Conservation (phyloP, 176 grass and related monocot genomes). For the Ampelocalamus luodianensis region DNA sequence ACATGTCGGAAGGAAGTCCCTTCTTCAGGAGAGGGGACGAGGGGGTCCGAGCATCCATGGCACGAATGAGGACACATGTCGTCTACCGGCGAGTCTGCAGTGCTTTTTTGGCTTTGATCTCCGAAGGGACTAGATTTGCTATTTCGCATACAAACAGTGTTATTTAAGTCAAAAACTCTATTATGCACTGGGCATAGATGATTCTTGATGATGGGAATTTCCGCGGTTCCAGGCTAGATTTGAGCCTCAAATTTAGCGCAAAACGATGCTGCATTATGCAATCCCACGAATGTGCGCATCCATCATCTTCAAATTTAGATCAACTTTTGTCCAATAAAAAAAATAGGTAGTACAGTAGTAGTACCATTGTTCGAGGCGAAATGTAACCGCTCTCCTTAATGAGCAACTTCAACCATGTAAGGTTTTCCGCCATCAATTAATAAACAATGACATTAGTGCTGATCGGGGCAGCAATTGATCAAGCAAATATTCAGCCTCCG, state of each 20-base stretch:
- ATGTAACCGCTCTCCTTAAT: neutral
- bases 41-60: too few species aligned
- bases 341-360: neutral
- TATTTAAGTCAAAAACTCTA: too few species aligned
- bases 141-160: too few species aligned
- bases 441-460: neutral
- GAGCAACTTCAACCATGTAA: neutral
- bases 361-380: neutral
- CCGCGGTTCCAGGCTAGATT: conserved; percentile 23
- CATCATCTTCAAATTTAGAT: neutral
- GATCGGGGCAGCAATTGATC: neutral
- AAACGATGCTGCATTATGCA: neutral
- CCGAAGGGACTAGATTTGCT: too few species aligned
- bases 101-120: too few species aligned
- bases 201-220: neutral
- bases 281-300: neutral
- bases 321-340: neutral
- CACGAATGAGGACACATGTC: too few species aligned
- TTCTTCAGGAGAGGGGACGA: too few species aligned
- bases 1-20: too few species aligned
- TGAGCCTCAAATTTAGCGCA: neutral
- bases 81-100: too few species aligned
- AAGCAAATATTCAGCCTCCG: neutral
- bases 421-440: neutral
- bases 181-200: too few species aligned